Base-by-base conservation (phyloP, 805 yeast species). In the Wickerhamomyces queroliae region DNA sequence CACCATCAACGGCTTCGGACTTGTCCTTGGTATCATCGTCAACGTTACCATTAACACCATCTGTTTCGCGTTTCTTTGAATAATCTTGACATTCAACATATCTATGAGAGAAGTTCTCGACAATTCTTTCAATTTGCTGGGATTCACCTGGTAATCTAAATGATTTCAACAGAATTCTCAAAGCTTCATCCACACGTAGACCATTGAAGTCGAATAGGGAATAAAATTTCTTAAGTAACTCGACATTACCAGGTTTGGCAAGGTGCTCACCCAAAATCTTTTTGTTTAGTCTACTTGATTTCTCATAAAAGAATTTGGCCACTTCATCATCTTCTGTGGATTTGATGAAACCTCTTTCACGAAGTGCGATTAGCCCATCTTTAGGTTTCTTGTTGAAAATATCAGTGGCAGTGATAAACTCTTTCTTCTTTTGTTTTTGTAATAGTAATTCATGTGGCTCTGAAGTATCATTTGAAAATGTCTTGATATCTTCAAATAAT, bases 81-180 rank as follows among this genome's bases (percentile, higher is more conserved):
- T 66, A 64, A 7, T 63, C 63, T 53, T 82, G 87, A 42, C 83
- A 79, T 16, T 67, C 68, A 12, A 86, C 84, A 61, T 87, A 93
- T 42, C 85, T 76, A 31, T 78, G 80, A 3, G 95, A 89, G 61
- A 93, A 93, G 6, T 78, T 69, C 53, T 91, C 97, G 22, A 93
- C 83, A 13, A 91, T 77, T 52, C 96, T 74, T 59, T 93, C 99
- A 57, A 93, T 93, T 59, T 88, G 96, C 55, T 89, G 98, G 0
- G 97, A 84, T 63, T 93, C 99, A 43, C 99, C 99, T 1, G 98
- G 98, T 36, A 93, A 70, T 59, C 99, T 76, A 56, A 93, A 91
- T 17, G 84, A 76, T 41, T 85, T 83, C 48, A 95, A 68, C 43
- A 93, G 61, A 40, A 85, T 70, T 53, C 99, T 74, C 38, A 93